phyloP scores from a whole-genome alignment of 2,329 filamentous ascomycete species.

The Neofusicoccum kwambonambiense region DNA sequence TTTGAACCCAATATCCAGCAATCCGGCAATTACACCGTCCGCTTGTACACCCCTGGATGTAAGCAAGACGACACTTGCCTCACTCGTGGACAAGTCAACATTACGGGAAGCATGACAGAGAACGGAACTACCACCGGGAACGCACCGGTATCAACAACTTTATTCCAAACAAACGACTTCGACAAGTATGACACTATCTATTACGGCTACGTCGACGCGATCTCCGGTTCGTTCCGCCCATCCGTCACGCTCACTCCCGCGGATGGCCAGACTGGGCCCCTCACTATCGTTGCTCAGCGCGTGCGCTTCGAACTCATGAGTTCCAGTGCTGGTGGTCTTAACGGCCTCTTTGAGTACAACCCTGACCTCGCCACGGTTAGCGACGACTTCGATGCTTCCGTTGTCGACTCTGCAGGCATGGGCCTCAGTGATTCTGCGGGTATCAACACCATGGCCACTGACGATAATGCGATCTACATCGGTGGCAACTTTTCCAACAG shows the following conservation, averaged over 20 bases:
- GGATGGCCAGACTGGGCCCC: slow-evolving; percentile 57
- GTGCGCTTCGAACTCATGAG: slow-evolving; percentile 75
- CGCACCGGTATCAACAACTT: slow-evolving; percentile 55
- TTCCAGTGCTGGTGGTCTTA: slow-evolving; percentile 75
- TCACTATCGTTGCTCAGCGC: slow-evolving; percentile 86
- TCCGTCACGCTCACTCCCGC: slow-evolving; percentile 74
- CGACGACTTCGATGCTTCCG: slow-evolving; percentile 67
- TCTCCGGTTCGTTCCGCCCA: slow-evolving; percentile 70
- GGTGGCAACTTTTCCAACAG: slow-evolving; percentile 76
- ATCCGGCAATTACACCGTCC: slow-evolving; percentile 87
- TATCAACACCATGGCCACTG: slow-evolving; percentile 66
- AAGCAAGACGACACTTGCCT: slow-evolving; percentile 73
- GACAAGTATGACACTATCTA: slow-evolving; percentile 97
- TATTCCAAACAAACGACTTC: slow-evolving; percentile 91
- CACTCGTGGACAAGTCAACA: slow-evolving; percentile 75
- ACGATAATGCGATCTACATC: slow-evolving; percentile 64
- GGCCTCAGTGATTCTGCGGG: slow-evolving; percentile 66
- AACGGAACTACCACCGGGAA: slow-evolving; percentile 32
- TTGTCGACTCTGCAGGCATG: slow-evolving; percentile 73
- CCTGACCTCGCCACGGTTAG: slow-evolving; percentile 61
- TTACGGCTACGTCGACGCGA: slow-evolving; percentile 78
- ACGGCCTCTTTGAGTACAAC: slow-evolving; percentile 87
- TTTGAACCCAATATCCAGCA: slow-evolving; percentile 83
- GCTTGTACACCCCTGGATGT: slow-evolving; percentile 91
- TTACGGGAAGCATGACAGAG: slow-evolving; percentile 69